Evolutionary conservation across 768 basidiomycete genomes (phyloP).

Genomic region (Lactifluus piperatus): DNA sequence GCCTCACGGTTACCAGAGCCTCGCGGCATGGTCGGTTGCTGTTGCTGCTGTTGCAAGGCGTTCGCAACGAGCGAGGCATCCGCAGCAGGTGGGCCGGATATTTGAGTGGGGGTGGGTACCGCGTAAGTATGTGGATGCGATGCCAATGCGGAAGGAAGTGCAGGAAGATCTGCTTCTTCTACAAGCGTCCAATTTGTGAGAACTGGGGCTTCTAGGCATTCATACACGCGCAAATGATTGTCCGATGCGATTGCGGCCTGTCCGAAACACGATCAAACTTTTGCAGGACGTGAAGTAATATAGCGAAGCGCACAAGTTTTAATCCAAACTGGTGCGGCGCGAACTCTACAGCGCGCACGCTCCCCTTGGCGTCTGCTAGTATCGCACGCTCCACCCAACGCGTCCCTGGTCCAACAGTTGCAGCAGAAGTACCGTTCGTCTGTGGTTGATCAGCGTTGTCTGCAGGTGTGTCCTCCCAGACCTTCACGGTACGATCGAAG

Average conservation of each 20-base stretch:
- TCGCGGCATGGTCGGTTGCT: conserved; percentile 27
- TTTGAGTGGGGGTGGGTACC: conserved; percentile 66
- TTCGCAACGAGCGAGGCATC: conserved; percentile 54
- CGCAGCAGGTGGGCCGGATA: conserved; percentile 38
- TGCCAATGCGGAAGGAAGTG: conserved; percentile 40
- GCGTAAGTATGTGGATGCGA: conserved; percentile 46
- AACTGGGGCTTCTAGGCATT: conserved; percentile 71
- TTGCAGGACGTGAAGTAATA: not conserved
- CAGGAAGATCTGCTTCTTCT: conserved; percentile 67
- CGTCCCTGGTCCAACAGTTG: conserved; percentile 18
- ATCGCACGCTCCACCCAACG: conserved; percentile 71
- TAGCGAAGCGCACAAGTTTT: conserved; percentile 54
- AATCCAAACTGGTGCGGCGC: conserved; percentile 82
- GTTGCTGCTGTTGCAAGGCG: conserved; percentile 46
- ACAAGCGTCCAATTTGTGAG: conserved; percentile 66
- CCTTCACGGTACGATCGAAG: conserved; percentile 86
- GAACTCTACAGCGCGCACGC: conserved; percentile 80
- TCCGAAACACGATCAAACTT: not conserved
- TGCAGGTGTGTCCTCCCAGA: conserved; percentile 68
- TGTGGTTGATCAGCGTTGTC: conserved; percentile 24
- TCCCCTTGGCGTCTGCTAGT: conserved; percentile 77
- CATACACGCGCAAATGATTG: conserved; percentile 81
- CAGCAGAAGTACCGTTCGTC: conserved; percentile 22
- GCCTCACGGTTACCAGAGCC: conserved; percentile 65
- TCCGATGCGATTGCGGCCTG: conserved; percentile 88